Evolutionary conservation across 371 early-diverging fungal genomes (phyloP).

Genomic region (Rhizopus microsporus): DNA sequence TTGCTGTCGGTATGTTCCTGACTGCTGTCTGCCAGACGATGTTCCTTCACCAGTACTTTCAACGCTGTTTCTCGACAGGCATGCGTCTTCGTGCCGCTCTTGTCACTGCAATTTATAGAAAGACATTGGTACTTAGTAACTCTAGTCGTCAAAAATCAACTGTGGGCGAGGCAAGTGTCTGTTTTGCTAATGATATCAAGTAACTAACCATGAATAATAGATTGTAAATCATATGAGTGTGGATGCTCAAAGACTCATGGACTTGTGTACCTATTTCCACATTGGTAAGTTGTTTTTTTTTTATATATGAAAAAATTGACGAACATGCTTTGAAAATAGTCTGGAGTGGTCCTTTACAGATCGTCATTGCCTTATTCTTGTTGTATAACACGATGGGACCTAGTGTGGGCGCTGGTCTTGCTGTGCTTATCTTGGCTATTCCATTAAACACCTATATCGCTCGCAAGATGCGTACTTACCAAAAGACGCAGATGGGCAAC

Average conservation of each 20-base stretch:
- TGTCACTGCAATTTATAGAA: conserved; percentile 88
- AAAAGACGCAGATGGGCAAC: conserved; percentile 88
- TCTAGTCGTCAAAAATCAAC: conserved; percentile 80
- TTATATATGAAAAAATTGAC: no score
- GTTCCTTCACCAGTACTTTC: conserved; percentile 92
- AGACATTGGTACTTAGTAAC: conserved; percentile 81
- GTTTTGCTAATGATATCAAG: not conserved
- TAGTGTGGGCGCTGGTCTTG: conserved; percentile 87
- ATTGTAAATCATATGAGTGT: conserved; percentile 94
- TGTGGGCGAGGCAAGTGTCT: conserved; percentile 61
- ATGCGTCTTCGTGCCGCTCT: conserved; percentile 84
- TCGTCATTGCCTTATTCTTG: conserved; percentile 75
- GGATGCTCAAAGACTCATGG: conserved; percentile 80
- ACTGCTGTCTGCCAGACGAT: conserved; percentile 83
- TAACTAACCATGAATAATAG: conserved; percentile 18
- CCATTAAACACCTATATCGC: conserved; percentile 71
- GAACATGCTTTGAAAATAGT: conserved; percentile 26
- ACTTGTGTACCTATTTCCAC: conserved; percentile 75
- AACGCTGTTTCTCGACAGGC: conserved; percentile 73
- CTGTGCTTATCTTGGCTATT: conserved; percentile 76
- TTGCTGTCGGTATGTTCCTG: conserved; percentile 76
- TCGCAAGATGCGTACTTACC: conserved; percentile 65
- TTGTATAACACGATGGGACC: conserved; percentile 84
- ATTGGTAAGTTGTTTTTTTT: conserved; percentile 38
- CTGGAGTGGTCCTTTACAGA: conserved; percentile 94